These are phyloP conservation scores for Lasiosphaeria miniovina DNA, from an alignment of 495 filamentous ascomycete genomes.

Conservation along the genomic window DNA sequence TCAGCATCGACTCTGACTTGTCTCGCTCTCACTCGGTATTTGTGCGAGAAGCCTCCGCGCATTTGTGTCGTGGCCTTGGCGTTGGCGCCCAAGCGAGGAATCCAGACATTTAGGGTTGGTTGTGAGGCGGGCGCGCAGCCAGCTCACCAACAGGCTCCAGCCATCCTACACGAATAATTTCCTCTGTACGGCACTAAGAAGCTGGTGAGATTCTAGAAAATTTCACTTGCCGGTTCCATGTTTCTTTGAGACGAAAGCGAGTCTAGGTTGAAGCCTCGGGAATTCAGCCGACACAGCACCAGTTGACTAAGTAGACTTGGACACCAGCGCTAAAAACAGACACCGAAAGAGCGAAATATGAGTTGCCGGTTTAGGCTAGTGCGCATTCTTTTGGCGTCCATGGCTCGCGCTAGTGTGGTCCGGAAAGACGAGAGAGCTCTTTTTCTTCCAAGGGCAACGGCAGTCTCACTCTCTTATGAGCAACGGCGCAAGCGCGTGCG, in stretches of 20 bases:
- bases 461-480: slow-evolving; percentile 1
- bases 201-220: not conserved
- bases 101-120: not conserved
- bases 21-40: slow-evolving; percentile 12
- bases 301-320: not conserved
- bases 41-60: not conserved
- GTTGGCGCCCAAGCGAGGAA: slow-evolving; percentile 7
- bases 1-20: slow-evolving; percentile 12
- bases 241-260: not conserved
- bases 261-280: not conserved
- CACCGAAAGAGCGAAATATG: not conserved
- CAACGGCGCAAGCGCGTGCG: not conserved
- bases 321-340: not conserved
- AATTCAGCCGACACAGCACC: not conserved
- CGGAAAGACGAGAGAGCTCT: not conserved
- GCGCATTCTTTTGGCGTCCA: not conserved
- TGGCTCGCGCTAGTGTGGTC: not conserved
- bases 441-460: not conserved
- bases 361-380: slow-evolving; percentile 3
- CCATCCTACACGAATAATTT: no score
- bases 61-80: slow-evolving; percentile 1
- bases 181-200: no score
- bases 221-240: not conserved
- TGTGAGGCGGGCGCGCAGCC: not conserved
- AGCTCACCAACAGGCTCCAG: not conserved